A percentile compares a stretch with the other conserved stretches of the same genome.
Evolutionary conservation across 345 rosid genomes (phyloP).

Genomic region (Lenwebbia sp.): DNA sequence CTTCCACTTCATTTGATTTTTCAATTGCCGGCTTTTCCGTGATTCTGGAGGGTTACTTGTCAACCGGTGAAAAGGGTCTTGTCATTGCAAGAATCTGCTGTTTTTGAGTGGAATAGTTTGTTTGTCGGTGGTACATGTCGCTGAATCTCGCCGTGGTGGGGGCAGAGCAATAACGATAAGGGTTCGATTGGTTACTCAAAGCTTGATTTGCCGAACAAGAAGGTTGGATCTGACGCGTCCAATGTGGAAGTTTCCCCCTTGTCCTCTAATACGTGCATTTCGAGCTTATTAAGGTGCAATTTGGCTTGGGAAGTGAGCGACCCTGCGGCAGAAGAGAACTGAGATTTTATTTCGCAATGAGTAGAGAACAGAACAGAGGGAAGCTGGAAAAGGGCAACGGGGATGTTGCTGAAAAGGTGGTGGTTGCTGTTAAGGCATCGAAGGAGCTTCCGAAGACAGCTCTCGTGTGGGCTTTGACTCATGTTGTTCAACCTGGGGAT

Average conservation of each 20-base stretch:
- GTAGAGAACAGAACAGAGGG: slow-evolving; percentile 41
- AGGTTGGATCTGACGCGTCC: not conserved
- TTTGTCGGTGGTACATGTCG: slow-evolving; percentile 20
- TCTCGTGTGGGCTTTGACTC: slow-evolving; percentile 96
- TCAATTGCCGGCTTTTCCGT: not conserved
- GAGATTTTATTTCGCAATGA: slow-evolving; percentile 27
- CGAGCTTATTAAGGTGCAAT: not conserved
- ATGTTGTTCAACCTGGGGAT: slow-evolving; percentile 91
- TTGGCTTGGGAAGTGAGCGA: not conserved
- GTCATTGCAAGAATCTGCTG: slow-evolving; percentile 22
- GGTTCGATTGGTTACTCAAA: not conserved
- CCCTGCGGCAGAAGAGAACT: not conserved
- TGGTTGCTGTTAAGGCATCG: slow-evolving; percentile 94
- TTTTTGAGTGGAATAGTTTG: slow-evolving; percentile 10
- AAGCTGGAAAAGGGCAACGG: slow-evolving; percentile 44
- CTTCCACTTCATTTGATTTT: not conserved
- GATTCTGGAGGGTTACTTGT: slow-evolving; percentile 3
- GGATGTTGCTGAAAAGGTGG: slow-evolving; percentile 60
- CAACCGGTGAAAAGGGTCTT: slow-evolving; percentile 33
- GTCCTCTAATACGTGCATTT: not conserved
- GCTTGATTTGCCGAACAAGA: not conserved
- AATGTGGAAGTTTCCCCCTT: not conserved
- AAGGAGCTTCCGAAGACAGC: slow-evolving; percentile 93
- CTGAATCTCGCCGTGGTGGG: slow-evolving; percentile 22
- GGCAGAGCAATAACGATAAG: slow-evolving; percentile 16